phyloP scores from a whole-genome alignment of 1,139 yeast species.

The Debaryomyces nepalensis region DNA sequence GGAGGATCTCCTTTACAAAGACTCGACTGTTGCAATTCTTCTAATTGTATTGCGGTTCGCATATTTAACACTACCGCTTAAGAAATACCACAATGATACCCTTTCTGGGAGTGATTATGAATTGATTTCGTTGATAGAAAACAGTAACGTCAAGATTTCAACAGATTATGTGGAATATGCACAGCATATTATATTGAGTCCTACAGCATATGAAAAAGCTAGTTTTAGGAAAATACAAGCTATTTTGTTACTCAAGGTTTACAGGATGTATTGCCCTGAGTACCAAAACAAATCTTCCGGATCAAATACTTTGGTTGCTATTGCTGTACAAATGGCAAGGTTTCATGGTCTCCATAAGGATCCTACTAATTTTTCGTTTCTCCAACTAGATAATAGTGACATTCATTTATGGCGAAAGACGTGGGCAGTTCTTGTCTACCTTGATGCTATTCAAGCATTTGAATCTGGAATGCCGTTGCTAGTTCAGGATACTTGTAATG shows the following conservation, averaged over 20 bases:
- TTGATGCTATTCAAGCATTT: constrained; percentile 49
- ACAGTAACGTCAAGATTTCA: constrained; percentile 7
- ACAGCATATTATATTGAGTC: constrained; percentile 18
- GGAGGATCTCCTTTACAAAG: constrained; percentile 10
- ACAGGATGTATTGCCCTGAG: constrained; percentile 55
- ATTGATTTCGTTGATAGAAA: constrained; percentile 1
- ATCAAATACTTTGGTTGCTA: constrained; percentile 11
- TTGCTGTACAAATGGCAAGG: constrained; percentile 50
- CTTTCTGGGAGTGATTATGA: constrained; percentile 9
- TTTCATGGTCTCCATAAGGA: constrained; percentile 59
- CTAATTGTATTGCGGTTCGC: constrained; percentile 23
- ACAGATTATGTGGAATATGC: constrained; percentile 18
- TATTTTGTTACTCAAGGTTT: constrained; percentile 50
- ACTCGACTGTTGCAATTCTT: constrained; percentile 19
- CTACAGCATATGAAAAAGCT: constrained; percentile 33
- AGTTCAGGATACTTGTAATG: constrained; percentile 3
- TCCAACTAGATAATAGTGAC: constrained; percentile 28
- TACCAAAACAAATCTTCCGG: constrained; percentile 29
- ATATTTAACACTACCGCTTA: constrained; percentile 20
- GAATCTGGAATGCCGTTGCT: constrained; percentile 35
- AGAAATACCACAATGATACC: constrained; percentile 15
- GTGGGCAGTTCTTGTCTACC: constrained; percentile 45
- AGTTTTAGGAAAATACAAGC: constrained; percentile 53
- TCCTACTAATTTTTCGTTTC: constrained; percentile 47
- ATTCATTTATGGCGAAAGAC: constrained; percentile 48